Percentiles rank a stretch among this genome's conserved stretches.
These are phyloP conservation scores for Nakazawaea laoshanensis DNA, from an alignment of 805 yeast genomes.

Conservation along the genomic window DNA sequence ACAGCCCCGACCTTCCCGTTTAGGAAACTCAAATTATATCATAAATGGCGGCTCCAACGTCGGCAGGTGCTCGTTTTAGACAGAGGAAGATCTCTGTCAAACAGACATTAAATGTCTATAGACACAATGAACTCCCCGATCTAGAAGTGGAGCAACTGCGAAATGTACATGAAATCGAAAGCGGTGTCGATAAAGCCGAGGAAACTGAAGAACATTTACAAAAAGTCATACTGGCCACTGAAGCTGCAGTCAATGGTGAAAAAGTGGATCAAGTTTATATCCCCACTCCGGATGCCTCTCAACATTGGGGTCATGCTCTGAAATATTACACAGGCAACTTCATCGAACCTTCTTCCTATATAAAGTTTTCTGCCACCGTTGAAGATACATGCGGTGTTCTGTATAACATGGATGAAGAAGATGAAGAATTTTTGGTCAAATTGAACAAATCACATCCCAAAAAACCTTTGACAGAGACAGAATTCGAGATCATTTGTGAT, in stretches of 20 bases:
- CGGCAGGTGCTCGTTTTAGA: constrained; percentile 69
- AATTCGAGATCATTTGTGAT: constrained; percentile 74
- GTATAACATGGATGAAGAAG: constrained; percentile 86
- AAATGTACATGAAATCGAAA: constrained; percentile 82
- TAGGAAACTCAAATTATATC: neutral
- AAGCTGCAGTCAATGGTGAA: constrained; percentile 50
- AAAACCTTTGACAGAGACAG: constrained; percentile 58
- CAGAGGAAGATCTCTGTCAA: constrained; percentile 93
- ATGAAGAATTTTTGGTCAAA: constrained; percentile 54
- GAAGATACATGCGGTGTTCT: constrained; percentile 86
- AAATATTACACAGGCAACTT: constrained; percentile 65
- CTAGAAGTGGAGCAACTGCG: constrained; percentile 75
- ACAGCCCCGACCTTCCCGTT: constrained; percentile 4
- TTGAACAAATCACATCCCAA: constrained; percentile 29
- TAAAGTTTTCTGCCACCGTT: constrained; percentile 89
- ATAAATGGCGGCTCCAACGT: constrained; percentile 24
- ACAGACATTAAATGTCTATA: constrained; percentile 70
- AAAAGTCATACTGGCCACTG: constrained; percentile 78
- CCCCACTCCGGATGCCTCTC: constrained; percentile 95
- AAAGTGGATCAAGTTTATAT: constrained; percentile 59
- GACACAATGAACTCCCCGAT: constrained; percentile 75
- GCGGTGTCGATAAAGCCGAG: constrained; percentile 97
- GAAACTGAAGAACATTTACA: constrained; percentile 96
- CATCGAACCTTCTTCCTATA: constrained; percentile 67
- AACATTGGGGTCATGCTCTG: constrained; percentile 68